Evolutionary conservation across 2,329 filamentous ascomycete species (phyloP).

Genomic region (Thielaviopsis musarum): DNA sequence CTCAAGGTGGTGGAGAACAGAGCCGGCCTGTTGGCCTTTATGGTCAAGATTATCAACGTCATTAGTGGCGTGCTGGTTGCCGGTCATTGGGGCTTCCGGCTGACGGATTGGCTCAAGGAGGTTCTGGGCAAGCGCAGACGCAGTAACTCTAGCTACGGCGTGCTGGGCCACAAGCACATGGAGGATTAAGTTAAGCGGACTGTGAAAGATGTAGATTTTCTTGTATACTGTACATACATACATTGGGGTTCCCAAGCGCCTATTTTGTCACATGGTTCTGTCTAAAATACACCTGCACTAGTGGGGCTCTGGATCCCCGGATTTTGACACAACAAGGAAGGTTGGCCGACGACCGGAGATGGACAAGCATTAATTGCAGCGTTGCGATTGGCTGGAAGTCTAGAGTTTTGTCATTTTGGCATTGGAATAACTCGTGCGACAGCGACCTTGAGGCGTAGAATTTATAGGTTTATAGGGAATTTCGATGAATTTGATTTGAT

Average conservation of each 20-base stretch:
- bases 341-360: conserved; percentile 9
- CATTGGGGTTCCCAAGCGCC: background rate
- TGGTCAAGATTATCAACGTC: conserved; percentile 79
- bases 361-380: conserved; percentile 2
- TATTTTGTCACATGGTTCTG: background rate
- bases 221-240: background rate
- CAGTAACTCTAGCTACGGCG: conserved; percentile 26
- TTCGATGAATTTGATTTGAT: background rate
- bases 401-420: background rate
- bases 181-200: background rate
- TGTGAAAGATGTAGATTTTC: background rate
- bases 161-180: conserved; percentile 31
- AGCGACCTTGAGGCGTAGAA: background rate
- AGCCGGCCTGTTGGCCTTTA: conserved; percentile 53
- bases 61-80: conserved; percentile 81
- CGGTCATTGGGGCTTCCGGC: conserved; percentile 80
- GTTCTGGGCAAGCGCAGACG: conserved; percentile 34
- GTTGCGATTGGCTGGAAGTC: conserved; percentile 5
- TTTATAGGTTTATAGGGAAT: background rate
- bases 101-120: conserved; percentile 57
- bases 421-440: background rate
- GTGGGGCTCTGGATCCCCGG: background rate
- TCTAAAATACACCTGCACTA: background rate
- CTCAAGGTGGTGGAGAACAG: conserved; percentile 72
- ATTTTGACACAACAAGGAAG: background rate